These are phyloP conservation scores for Colletotrichum plurivorum DNA, from an alignment of 2,329 filamentous ascomycete species.

Conservation along the genomic window DNA sequence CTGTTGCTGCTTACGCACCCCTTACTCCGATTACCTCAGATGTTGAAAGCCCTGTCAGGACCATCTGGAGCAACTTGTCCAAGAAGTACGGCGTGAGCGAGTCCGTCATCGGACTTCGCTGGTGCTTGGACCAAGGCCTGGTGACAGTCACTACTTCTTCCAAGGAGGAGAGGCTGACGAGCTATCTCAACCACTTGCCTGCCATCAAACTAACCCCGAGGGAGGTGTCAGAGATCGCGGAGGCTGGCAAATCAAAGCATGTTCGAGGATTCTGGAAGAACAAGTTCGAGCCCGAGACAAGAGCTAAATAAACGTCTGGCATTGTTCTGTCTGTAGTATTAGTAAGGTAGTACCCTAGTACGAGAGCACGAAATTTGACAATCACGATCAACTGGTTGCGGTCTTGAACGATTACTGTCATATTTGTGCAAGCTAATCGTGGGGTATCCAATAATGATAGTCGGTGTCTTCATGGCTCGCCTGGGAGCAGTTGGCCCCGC, in stretches of 20 bases:
- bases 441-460: no score
- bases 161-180: conserved; percentile 69
- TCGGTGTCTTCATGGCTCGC: no score
- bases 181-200: conserved; percentile 65
- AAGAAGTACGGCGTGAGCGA: conserved; percentile 71
- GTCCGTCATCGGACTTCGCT: conserved; percentile 71
- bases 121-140: conserved; percentile 72
- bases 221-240: conserved; percentile 70
- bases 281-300: conserved; percentile 67
- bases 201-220: conserved; percentile 71
- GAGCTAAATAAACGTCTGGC: conserved; percentile 48
- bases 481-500: no score
- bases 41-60: conserved; percentile 67
- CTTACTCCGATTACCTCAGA: conserved; percentile 66
- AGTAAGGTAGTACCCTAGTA: not conserved
- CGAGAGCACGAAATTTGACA: not conserved
- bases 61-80: conserved; percentile 64
- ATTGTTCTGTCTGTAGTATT: conserved; percentile 7
- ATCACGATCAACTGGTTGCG: not conserved
- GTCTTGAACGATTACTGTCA: no score
- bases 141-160: conserved; percentile 72
- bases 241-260: conserved; percentile 72
- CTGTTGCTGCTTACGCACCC: conserved; percentile 68
- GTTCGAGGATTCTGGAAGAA: conserved; percentile 71
- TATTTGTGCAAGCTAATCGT: no score